Evolutionary conservation across 2,329 filamentous ascomycete genomes (phyloP).

Genomic region (Fusarium succisae): DNA sequence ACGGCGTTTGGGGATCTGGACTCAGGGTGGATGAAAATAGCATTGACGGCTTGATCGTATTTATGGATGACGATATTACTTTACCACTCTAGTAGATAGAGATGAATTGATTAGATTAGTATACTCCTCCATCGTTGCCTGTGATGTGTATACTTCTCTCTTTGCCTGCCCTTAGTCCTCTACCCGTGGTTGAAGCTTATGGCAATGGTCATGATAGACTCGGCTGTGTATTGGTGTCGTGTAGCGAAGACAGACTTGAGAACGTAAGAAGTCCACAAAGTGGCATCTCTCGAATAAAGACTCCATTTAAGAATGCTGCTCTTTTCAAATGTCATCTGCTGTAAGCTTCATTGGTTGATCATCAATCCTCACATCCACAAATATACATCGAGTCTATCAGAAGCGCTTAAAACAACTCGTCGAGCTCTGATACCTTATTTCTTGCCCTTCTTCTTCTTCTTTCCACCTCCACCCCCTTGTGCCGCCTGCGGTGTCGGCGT

Average conservation of each 20-base stretch:
- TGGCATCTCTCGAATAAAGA: background rate
- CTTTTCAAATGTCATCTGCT: background rate
- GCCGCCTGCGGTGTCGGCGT: constrained; percentile 42
- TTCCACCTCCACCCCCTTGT: constrained; percentile 53
- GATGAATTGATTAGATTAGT: constrained; percentile 33
- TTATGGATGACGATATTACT: constrained; percentile 42
- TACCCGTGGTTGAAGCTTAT: background rate
- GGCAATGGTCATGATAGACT: background rate
- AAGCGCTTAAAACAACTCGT: background rate
- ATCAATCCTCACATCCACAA: background rate
- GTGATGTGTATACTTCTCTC: background rate
- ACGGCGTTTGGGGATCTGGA: constrained; percentile 37
- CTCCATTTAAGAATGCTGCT: background rate
- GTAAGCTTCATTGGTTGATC: background rate
- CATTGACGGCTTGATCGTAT: constrained; percentile 37
- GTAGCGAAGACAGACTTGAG: background rate
- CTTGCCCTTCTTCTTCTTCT: constrained; percentile 64
- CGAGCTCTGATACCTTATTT: constrained; percentile 56
- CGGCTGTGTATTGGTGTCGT: background rate
- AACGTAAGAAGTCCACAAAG: background rate
- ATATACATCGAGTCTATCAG: background rate
- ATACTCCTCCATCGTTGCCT: background rate
- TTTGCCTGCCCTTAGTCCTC: background rate
- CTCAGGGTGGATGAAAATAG: constrained; percentile 38
- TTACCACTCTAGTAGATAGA: constrained; percentile 35